phyloP scores from a whole-genome alignment of 2,329 filamentous ascomycete species.

The Sphaceloma murrayae region DNA sequence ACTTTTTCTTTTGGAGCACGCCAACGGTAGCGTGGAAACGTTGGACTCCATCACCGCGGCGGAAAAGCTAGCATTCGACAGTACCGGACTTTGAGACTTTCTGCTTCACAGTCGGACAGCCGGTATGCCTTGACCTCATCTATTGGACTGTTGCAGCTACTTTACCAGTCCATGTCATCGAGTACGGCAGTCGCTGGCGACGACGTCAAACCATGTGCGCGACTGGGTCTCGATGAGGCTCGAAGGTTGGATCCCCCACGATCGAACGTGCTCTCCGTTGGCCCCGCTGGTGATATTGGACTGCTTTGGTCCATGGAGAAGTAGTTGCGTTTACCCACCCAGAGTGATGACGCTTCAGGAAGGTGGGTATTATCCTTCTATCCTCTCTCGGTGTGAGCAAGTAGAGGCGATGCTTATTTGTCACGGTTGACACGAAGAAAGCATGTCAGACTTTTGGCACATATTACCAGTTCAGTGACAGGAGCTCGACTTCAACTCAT shows the following conservation, averaged over 20 bases:
- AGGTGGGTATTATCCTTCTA: not conserved
- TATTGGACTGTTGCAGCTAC: constrained; percentile 9
- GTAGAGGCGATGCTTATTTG: constrained; percentile 7
- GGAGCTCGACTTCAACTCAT: too few species aligned
- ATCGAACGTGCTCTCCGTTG: constrained; percentile 1
- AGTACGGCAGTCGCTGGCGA: constrained; percentile 2
- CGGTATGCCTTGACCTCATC: constrained; percentile 11
- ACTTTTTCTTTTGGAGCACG: too few species aligned
- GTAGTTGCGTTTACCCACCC: not conserved
- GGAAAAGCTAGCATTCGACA: not conserved
- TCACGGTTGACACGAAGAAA: constrained; percentile 1
- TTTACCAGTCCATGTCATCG: not conserved
- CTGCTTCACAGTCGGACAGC: constrained; percentile 10
- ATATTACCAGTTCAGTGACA: not conserved
- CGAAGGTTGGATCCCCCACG: constrained; percentile 4
- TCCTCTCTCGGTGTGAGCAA: not conserved
- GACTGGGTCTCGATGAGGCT: constrained; percentile 11
- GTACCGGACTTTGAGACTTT: constrained; percentile 5
- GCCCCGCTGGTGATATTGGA: not conserved
- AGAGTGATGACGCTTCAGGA: not conserved
- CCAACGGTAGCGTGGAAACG: constrained; percentile 9
- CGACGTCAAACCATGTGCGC: not conserved
- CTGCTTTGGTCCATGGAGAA: not conserved
- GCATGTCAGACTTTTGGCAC: not conserved
- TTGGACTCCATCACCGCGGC: not conserved